Evolutionary conservation across 257 asterid species (phyloP), one percentile per base, ranked within the genome.

Genomic region (Petrea volubilis): DNA sequence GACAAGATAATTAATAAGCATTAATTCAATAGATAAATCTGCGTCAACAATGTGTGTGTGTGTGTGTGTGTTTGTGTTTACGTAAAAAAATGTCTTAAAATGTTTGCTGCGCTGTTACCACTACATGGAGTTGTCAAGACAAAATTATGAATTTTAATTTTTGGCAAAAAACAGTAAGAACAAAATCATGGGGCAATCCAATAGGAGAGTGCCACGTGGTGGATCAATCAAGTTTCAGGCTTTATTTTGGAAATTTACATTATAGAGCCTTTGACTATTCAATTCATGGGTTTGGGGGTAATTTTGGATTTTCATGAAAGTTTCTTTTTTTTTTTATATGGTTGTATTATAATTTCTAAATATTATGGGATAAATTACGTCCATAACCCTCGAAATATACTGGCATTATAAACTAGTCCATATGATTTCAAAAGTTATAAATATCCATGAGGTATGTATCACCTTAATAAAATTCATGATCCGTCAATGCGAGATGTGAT

Each of bases 1-100:
- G 12, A 64, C 49, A 23, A 50, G 36, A 21, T 28, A 68, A 24
- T 34, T 21, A 51, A 53, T 23, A 62, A 55, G 52, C 60, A 68
- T 33, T 38, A 27, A 75, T 49, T 20, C 21, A 74, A 40, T 27
- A 51, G 14, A 49, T 27, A 62, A 53, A 66, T 77, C 50, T 15
- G 33, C 36, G 17, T 15, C 63, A 15, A 14, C 66, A 40, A 14
- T 12, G 69, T 40, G 58, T 18, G 10, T 41, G 15, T 20, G 5
- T 6, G 11, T 36, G 13, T 36, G 5, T 10, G 62, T 31, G 10
- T 18, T 23, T 10, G 21, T 56, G 33, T 14, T 10, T 57, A n/a
- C 29, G 14, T n/a, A 4, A 40, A 7, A 27, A 68, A 34, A 44
- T 33, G 50, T 60, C 60, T 28, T 27, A 13, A 49, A 68, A 20